Evolutionary conservation across 139 green algal species (phyloP).

Genomic region (Picochlorum sp.): DNA sequence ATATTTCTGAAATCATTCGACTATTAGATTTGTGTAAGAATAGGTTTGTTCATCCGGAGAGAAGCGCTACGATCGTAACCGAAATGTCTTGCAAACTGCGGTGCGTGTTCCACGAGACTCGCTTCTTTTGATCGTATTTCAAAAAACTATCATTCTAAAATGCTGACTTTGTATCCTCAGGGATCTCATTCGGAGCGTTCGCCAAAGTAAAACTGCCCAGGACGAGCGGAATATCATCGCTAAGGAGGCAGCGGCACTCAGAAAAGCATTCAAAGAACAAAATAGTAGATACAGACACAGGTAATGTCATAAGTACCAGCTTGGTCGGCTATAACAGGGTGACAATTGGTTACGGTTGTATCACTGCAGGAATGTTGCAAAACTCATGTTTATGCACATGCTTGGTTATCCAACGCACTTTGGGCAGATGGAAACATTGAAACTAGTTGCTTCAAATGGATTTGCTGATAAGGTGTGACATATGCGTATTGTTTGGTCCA

Average conservation of each 20-base stretch:
- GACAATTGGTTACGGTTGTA: neutral
- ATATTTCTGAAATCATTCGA: conserved; percentile 1
- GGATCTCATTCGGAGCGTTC: conserved; percentile 81
- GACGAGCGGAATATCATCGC: conserved; percentile 93
- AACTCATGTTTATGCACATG: conserved; percentile 99
- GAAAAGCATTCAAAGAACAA: conserved; percentile 77
- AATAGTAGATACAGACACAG: conserved; percentile 40
- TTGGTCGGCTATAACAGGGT: neutral
- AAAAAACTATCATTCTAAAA: too few relatives aligned
- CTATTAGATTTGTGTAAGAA: conserved; percentile 1
- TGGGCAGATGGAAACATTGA: conserved; percentile 99
- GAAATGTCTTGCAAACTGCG: too few relatives aligned
- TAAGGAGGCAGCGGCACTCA: conserved; percentile 88
- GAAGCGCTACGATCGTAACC: too few relatives aligned
- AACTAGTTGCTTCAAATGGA: conserved; percentile 75
- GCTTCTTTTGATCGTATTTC: too few relatives aligned
- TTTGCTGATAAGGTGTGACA: conserved; percentile 80
- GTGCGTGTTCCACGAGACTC: too few relatives aligned
- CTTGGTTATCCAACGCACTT: conserved; percentile 99
- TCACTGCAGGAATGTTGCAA: conserved; percentile 88
- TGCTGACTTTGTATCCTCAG: conserved; percentile 20
- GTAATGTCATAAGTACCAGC: neutral
- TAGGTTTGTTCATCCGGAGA: too few relatives aligned
- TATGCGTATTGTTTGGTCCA: neutral
- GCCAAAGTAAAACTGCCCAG: conserved; percentile 87